Base-by-base conservation (phyloP, 495 filamentous ascomycete genomes). In the Xylaria telfairii region DNA sequence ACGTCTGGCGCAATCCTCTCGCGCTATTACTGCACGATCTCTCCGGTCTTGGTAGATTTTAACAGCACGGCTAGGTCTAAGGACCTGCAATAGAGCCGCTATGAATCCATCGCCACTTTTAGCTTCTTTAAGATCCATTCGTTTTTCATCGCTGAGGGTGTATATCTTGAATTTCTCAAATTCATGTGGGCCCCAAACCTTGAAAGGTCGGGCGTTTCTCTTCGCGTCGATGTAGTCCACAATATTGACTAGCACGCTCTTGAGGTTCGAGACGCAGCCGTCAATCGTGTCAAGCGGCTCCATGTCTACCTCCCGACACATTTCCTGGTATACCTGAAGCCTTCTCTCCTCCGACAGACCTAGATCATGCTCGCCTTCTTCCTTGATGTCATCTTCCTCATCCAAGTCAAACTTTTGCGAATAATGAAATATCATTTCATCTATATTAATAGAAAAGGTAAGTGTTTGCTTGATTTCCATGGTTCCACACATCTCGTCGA, bases 201-300 rank as follows among this genome's bases (percentile, higher is more conserved):
- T 61, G 4, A 84, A 75, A 4, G 53, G 57, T 4, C 67, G 68
- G 2, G 73, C 71, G 4, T 73, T 72, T 19, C 77, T 81, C 65
- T 79, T 79, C 28, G 78, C 75, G 21, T 90, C 83, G 15, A 88
- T 80, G 1, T 87, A 74, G 73, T 89, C 85, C 2, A 88, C 77
- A 37, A 88, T 79, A 69, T 88, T 88, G 73, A 89, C 81, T 4
- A 85, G 71, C 21, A 83, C 75, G 4, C 62, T 76, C 21, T 77
- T 80, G 8, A 80, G 70, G 26, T 79, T 72, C 0, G 69, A 72
- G 72, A 83, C 74, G 66, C 78, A 81, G 24, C 67, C 75, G 2
- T 13, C 34, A 34, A 77, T 66, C 1, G 75, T 74, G 37, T 72
- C 65, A 9, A 44, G 67, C 7, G 65, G 53, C 9, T 49, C 53